Percentiles rank a stretch among this genome's conserved stretches.
phyloP scores from a whole-genome alignment of 1,139 yeast species.

The Yamadazyma membranifaciens region DNA sequence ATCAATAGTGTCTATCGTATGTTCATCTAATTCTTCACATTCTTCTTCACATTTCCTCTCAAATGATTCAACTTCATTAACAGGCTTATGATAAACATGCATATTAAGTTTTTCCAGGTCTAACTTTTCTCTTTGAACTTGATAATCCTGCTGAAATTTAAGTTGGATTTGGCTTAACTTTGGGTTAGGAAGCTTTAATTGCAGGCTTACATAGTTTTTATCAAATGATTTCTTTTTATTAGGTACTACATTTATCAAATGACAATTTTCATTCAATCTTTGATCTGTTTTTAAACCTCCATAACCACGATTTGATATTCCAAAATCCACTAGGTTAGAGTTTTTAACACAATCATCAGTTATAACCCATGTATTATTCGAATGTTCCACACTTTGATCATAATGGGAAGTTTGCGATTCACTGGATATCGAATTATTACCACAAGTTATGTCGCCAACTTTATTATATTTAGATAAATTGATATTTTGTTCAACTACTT shows the following conservation, averaged over 20 bases:
- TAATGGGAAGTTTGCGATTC: slow-evolving; percentile 1
- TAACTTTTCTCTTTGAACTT: too few relatives aligned
- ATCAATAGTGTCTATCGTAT: neutral
- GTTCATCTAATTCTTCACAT: neutral
- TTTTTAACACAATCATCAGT: neutral
- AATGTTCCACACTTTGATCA: neutral
- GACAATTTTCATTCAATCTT: neutral
- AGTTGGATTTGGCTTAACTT: too few relatives aligned
- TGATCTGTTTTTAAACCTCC: too few relatives aligned
- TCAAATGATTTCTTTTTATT: too few relatives aligned
- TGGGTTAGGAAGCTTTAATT: too few relatives aligned
- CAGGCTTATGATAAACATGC: neutral
- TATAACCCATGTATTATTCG: neutral
- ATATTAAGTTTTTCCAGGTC: too few relatives aligned
- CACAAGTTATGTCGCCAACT: neutral
- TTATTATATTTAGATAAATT: neutral
- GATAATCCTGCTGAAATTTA: too few relatives aligned
- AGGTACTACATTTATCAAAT: too few relatives aligned
- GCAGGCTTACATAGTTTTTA: too few relatives aligned
- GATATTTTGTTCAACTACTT: neutral
- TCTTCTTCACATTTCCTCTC: neutral
- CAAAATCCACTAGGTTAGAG: neutral
- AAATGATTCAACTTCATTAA: neutral
- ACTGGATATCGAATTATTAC: neutral
- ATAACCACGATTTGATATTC: neutral